Conservation (phyloP, 1,284 basidiomycete species). For the Prillingera fragicola region DNA sequence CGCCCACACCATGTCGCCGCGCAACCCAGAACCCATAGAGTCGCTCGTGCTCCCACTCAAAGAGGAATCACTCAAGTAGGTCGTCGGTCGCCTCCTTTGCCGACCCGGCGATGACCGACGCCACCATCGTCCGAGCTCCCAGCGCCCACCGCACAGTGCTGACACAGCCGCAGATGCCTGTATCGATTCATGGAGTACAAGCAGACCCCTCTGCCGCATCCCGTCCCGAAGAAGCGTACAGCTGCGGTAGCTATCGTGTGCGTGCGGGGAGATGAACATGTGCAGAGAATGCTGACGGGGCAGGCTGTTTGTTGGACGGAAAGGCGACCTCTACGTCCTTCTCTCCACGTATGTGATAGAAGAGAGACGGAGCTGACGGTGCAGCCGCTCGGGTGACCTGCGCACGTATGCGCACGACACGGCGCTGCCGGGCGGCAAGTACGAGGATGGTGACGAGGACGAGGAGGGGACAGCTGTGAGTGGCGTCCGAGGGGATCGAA, state of each 20-base stretch:
- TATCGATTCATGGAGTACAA: slow-evolving; percentile 33
- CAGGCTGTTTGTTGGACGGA: slow-evolving; percentile 66
- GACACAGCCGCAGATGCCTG: slow-evolving; percentile 37
- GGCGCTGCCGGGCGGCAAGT: slow-evolving; percentile 72
- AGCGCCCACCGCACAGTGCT: background rate
- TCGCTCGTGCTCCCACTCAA: slow-evolving; percentile 38
- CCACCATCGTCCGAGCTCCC: background rate
- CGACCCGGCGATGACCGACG: background rate
- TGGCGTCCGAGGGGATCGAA: slow-evolving; percentile 5
- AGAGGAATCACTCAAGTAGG: slow-evolving; percentile 38
- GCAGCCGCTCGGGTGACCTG: slow-evolving; percentile 64
- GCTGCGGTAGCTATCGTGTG: slow-evolving; percentile 43
- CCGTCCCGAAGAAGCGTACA: slow-evolving; percentile 29
- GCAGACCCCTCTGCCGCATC: slow-evolving; percentile 11
- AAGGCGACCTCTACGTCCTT: slow-evolving; percentile 73
- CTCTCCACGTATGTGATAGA: slow-evolving; percentile 48
- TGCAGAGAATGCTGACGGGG: background rate
- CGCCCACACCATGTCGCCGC: slow-evolving; percentile 11
- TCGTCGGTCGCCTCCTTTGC: background rate
- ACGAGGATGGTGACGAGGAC: slow-evolving; percentile 61
- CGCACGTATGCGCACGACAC: slow-evolving; percentile 76
- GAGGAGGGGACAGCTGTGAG: slow-evolving; percentile 73
- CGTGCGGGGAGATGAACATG: background rate
- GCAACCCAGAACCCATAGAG: slow-evolving; percentile 31
- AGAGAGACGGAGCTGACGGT: background rate